Conservation (phyloP, 176 grass and related monocot genomes). For the Aegilops longissima region DNA sequence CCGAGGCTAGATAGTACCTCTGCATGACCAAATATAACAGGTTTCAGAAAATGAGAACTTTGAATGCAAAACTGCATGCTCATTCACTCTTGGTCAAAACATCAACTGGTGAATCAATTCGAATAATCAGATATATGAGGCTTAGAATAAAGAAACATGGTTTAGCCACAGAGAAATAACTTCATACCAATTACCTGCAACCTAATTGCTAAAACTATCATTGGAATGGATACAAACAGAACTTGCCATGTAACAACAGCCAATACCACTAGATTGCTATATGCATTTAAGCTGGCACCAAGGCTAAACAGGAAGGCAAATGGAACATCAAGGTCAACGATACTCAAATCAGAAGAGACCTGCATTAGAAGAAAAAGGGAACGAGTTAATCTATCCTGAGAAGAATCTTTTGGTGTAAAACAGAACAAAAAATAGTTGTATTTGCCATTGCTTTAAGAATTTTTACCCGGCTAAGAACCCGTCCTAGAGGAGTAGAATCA, state of each 20-base stretch:
- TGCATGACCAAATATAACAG: conserved; percentile 36
- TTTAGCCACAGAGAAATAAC: too few relatives aligned
- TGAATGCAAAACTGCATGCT: background rate
- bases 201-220: conserved; percentile 59
- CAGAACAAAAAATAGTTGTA: background rate
- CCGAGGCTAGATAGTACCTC: conserved; percentile 83
- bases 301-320: conserved; percentile 57
- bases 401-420: background rate
- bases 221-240: conserved; percentile 66
- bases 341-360: conserved; percentile 85
- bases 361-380: conserved; percentile 28
- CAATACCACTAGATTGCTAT: conserved; percentile 75
- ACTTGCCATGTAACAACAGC: conserved; percentile 89
- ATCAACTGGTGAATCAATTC: too few relatives aligned
- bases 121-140: too few relatives aligned
- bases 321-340: conserved; percentile 87
- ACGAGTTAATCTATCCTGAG: background rate
- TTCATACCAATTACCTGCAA: conserved; percentile 56
- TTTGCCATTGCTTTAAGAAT: conserved; percentile 4
- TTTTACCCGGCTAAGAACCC: conserved; percentile 87
- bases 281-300: conserved; percentile 58
- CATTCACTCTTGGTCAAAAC: too few relatives aligned
- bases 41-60: background rate
- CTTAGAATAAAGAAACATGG: too few relatives aligned
- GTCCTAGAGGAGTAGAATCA: conserved; percentile 90